Conservation (phyloP, 2,329 filamentous ascomycete genomes). For the Penicillium sp. region DNA sequence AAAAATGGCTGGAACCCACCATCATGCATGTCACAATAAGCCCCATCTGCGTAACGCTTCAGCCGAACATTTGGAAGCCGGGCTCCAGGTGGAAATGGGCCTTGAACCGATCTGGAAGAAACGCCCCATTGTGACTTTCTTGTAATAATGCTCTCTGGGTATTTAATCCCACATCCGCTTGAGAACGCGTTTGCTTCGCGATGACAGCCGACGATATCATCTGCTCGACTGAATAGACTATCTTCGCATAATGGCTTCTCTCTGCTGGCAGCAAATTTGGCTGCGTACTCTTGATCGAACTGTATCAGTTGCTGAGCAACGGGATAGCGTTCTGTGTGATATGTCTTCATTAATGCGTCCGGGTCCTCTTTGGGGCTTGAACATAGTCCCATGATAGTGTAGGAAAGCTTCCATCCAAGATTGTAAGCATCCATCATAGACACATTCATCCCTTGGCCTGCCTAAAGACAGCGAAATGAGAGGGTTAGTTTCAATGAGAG, state of each 20-base stretch:
- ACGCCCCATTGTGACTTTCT: no score
- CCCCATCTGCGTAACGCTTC: constrained; percentile 31
- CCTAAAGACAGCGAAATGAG: constrained; percentile 28
- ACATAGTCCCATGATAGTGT: constrained; percentile 31
- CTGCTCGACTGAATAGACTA: no score
- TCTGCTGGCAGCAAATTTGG: constrained; percentile 35
- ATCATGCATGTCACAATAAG: constrained; percentile 30
- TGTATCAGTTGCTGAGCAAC: constrained; percentile 36
- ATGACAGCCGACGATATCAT: constrained; percentile 21
- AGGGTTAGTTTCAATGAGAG: neutral
- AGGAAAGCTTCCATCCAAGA: constrained; percentile 36
- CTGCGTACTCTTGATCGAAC: constrained; percentile 35
- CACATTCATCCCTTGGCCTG: constrained; percentile 74
- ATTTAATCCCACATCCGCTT: constrained; percentile 35
- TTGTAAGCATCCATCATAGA: constrained; percentile 57
- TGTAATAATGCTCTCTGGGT: constrained; percentile 25
- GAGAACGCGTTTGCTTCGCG: constrained; percentile 33
- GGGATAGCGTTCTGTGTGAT: constrained; percentile 31
- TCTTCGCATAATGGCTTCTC: no score
- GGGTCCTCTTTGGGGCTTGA: constrained; percentile 10
- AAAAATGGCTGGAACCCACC: constrained; percentile 17
- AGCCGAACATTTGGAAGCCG: constrained; percentile 27
- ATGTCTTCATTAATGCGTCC: constrained; percentile 28
- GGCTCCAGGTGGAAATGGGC: constrained; percentile 29
- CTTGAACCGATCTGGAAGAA: no score